Evolutionary conservation across 345 rosid species (phyloP).

Genomic region (Eucalyptus cloeziana): DNA sequence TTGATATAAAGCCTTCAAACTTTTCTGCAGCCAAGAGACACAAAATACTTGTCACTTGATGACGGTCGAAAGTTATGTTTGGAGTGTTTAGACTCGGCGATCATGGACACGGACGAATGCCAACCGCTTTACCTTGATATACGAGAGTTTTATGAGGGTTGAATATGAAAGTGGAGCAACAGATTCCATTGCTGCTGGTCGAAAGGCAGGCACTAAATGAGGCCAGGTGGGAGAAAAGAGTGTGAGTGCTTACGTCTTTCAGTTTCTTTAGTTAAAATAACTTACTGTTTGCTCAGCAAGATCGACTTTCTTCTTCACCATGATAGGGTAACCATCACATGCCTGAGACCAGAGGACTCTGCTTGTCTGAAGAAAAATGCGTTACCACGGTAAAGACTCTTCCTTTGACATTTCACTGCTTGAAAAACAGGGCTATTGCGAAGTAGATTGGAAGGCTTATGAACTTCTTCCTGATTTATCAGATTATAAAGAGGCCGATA

Average conservation of each 20-base stretch:
- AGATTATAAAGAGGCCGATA: constrained; percentile 79
- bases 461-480: not conserved
- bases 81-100: constrained; percentile 38
- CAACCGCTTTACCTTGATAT: constrained; percentile 44
- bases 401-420: not conserved
- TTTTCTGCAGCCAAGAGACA: constrained; percentile 18
- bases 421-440: not conserved
- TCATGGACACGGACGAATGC: constrained; percentile 39
- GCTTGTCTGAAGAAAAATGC: constrained; percentile 96
- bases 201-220: constrained; percentile 34
- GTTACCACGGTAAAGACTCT: constrained; percentile 49
- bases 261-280: not conserved
- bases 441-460: not conserved
- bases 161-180: constrained; percentile 36
- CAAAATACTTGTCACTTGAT: constrained; percentile 30
- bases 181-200: constrained; percentile 39
- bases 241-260: not conserved
- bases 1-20: not conserved
- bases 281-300: not conserved
- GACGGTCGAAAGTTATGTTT: constrained; percentile 42
- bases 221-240: constrained; percentile 17
- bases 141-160: constrained; percentile 40
- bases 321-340: constrained; percentile 88
- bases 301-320: not conserved
- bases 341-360: constrained; percentile 97